phyloP scores from a whole-genome alignment of 2,329 filamentous ascomycete species.

The Aspergillus pseudoviridinutans region DNA sequence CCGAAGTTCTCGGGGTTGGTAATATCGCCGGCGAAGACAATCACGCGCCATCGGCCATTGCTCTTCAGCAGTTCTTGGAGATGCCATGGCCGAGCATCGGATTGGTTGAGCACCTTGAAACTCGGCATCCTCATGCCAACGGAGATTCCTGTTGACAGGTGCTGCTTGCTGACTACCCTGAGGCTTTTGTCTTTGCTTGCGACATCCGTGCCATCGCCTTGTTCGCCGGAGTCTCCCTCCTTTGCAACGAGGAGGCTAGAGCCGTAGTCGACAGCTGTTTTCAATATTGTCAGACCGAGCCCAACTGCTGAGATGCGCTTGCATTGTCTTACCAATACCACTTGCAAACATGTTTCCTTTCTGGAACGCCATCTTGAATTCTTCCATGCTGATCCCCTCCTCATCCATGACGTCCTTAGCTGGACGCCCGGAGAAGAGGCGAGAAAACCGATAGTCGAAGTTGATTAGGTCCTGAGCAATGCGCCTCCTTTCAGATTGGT shows the following conservation, averaged over 20 bases:
- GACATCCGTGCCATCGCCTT: constrained; percentile 49
- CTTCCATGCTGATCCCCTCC: constrained; percentile 58
- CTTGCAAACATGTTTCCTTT: constrained; percentile 59
- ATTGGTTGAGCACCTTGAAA: constrained; percentile 32
- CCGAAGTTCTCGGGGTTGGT: constrained; percentile 39
- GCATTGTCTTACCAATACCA: constrained; percentile 41
- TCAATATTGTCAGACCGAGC: constrained; percentile 10
- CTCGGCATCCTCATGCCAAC: constrained; percentile 35
- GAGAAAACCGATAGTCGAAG: constrained; percentile 57
- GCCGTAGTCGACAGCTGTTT: constrained; percentile 53
- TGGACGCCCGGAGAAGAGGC: constrained; percentile 55
- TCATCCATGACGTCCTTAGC: constrained; percentile 58
- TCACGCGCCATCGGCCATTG: constrained; percentile 36
- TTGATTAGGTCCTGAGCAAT: constrained; percentile 65
- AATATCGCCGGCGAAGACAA: constrained; percentile 60
- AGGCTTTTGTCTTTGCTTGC: constrained; percentile 14
- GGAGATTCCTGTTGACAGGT: constrained; percentile 24
- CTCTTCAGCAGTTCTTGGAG: constrained; percentile 33
- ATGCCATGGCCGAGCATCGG: constrained; percentile 38
- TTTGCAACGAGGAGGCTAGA: constrained; percentile 56
- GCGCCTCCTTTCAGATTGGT: constrained; percentile 51
- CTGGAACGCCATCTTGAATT: constrained; percentile 59
- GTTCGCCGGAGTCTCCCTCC: constrained; percentile 38
- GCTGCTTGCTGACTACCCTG: constrained; percentile 16
- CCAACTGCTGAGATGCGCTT: too few species aligned